These are phyloP conservation scores for Aspergillus sp. DNA, from an alignment of 2,329 filamentous ascomycete genomes.

Conservation along the genomic window DNA sequence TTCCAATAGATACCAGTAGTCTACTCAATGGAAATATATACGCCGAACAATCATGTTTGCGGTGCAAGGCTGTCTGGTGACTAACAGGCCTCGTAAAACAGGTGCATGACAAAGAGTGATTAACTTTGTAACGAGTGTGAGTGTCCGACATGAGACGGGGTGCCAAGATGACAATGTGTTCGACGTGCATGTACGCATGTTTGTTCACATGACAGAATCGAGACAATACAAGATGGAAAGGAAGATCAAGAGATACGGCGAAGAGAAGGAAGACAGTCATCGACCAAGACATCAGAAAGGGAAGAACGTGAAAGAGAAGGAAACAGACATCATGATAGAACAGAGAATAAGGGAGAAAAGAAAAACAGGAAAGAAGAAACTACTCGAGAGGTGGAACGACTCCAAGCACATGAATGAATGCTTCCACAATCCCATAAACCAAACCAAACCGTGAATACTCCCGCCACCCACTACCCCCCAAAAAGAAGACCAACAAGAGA, in stretches of 20 bases:
- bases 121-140: not conserved
- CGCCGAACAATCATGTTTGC: not conserved
- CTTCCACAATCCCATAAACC: not conserved
- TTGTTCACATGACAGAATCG: not conserved
- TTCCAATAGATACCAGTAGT: not conserved
- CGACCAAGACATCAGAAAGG: not conserved
- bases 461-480: conserved; percentile 1
- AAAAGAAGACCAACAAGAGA: conserved; percentile 12
- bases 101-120: not conserved
- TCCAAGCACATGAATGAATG: not conserved
- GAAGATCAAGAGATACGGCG: conserved; percentile 7
- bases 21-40: not conserved
- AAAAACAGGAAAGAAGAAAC: not conserved
- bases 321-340: not conserved
- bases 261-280: not conserved
- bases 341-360: not conserved
- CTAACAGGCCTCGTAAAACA: not conserved
- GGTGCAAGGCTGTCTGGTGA: not conserved
- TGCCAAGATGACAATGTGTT: not conserved
- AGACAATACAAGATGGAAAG: not conserved
- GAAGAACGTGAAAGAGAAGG: not conserved
- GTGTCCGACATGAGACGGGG: not conserved
- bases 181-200: not conserved
- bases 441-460: not conserved
- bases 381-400: not conserved